phyloP scores from a whole-genome alignment of 805 yeast genomes.

The Hanseniaspora thailandica region DNA sequence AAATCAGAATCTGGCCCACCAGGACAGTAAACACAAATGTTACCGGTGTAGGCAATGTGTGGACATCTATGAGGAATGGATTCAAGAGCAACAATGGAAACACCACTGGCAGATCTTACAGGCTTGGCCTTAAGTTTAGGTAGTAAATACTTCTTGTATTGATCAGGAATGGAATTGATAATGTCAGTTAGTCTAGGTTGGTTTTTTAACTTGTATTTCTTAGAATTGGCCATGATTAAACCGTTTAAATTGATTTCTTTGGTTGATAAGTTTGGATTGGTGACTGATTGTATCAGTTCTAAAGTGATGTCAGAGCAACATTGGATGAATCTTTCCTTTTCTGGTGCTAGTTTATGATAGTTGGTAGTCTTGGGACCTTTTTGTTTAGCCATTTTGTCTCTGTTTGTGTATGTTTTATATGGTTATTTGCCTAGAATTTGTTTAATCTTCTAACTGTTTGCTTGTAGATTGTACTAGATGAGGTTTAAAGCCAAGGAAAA shows the following conservation, averaged over 20 bases:
- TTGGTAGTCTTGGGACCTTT: conserved; percentile 35
- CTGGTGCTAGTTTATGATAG: conserved; percentile 65
- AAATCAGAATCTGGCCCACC: conserved; percentile 99
- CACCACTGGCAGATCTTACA: conserved; percentile 95
- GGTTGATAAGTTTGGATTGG: conserved; percentile 36
- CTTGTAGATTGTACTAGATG: no score
- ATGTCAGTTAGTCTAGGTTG: conserved; percentile 94
- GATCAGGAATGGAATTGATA: conserved; percentile 90
- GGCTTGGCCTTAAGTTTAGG: conserved; percentile 98
- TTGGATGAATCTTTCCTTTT: conserved; percentile 81
- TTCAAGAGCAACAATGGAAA: conserved; percentile 98
- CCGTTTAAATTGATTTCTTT: conserved; percentile 85
- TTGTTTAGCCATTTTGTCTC: conserved; percentile 26
- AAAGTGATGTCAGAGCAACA: conserved; percentile 87
- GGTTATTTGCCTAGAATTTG: no score
- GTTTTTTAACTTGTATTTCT: conserved; percentile 78
- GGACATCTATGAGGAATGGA: conserved; percentile 99
- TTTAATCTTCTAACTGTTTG: no score
- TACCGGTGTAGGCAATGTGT: conserved; percentile 96
- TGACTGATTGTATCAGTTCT: conserved; percentile 68
- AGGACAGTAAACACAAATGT: conserved; percentile 96
- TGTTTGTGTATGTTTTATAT: background rate
- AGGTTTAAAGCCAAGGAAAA: no score
- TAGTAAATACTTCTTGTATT: conserved; percentile 75
- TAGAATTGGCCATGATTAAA: conserved; percentile 68